Evolutionary conservation across 345 rosid genomes (phyloP).

Genomic region (Pistacia atlantica): DNA sequence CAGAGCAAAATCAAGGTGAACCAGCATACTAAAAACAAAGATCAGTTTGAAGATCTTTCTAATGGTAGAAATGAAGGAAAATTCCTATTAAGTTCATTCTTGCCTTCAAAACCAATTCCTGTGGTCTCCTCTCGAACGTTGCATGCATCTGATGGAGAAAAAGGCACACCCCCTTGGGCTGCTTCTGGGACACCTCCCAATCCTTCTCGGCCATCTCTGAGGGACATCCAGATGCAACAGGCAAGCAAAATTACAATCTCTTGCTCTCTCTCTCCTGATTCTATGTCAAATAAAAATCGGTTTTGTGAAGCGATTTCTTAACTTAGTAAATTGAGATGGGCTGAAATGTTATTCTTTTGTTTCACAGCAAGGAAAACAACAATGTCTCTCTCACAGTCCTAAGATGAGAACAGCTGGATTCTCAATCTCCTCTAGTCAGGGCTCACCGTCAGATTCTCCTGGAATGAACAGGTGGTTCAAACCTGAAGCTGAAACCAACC

Average conservation of each 20-base stretch:
- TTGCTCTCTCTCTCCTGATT: neutral
- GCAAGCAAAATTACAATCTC: slow-evolving; percentile 28
- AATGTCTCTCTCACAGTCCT: slow-evolving; percentile 64
- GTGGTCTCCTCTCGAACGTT: slow-evolving; percentile 43
- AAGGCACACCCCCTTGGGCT: slow-evolving; percentile 90
- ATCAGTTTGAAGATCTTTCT: slow-evolving; percentile 42
- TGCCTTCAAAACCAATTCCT: slow-evolving; percentile 80
- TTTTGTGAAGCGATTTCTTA: neutral
- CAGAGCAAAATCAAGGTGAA: slow-evolving; percentile 63
- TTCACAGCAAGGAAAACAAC: slow-evolving; percentile 61
- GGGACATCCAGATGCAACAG: slow-evolving; percentile 96
- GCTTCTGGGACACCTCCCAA: slow-evolving; percentile 76
- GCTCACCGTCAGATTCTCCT: slow-evolving; percentile 83
- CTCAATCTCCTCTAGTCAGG: slow-evolving; percentile 59
- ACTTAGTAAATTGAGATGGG: neutral
- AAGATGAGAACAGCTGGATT: slow-evolving; percentile 77
- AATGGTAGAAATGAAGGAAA: slow-evolving; percentile 51
- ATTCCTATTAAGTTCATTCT: slow-evolving; percentile 63
- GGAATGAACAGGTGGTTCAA: slow-evolving; percentile 93
- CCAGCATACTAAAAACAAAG: slow-evolving; percentile 40
- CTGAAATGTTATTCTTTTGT: neutral
- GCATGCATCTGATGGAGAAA: slow-evolving; percentile 61
- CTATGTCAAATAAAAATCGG: neutral
- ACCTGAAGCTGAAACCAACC: slow-evolving; percentile 68
- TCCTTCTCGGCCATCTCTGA: slow-evolving; percentile 74